A percentile compares a stretch with the other conserved stretches of the same genome.
Evolutionary conservation across 805 yeast species (phyloP).

Genomic region (Cyberlindnera euphorbiae): DNA sequence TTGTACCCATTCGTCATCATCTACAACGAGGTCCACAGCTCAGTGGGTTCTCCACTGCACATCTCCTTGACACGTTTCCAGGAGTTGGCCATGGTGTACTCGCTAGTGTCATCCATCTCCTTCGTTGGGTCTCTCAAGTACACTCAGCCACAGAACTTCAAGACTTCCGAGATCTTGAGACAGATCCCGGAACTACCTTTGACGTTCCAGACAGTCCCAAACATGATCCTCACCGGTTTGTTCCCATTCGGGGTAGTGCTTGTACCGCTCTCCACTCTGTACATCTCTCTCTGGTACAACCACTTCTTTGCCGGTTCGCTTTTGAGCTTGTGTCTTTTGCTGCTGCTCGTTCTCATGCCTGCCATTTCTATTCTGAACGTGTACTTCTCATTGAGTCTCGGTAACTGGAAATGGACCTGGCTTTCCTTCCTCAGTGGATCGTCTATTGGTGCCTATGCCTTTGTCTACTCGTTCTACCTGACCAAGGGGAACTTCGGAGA

Average conservation of each 20-base stretch:
- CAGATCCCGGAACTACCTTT: conserved; percentile 23
- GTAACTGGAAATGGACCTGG: conserved; percentile 31
- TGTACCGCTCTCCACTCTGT: conserved; percentile 25
- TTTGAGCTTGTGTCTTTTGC: conserved; percentile 15
- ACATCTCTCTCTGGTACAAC: conserved; percentile 26
- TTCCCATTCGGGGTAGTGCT: conserved; percentile 27
- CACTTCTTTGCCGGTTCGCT: conserved; percentile 20
- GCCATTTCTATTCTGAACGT: conserved; percentile 21
- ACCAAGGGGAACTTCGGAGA: conserved; percentile 28
- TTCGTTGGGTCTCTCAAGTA: conserved; percentile 13
- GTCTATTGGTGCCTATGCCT: conserved; percentile 24
- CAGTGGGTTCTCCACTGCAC: conserved; percentile 24
- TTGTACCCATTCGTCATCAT: conserved; percentile 7
- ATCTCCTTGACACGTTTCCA: too few relatives aligned
- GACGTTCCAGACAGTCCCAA: conserved; percentile 23
- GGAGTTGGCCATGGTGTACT: conserved; percentile 9
- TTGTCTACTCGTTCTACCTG: conserved; percentile 24
- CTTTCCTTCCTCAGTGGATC: conserved; percentile 23
- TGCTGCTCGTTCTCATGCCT: conserved; percentile 15
- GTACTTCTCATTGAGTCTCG: conserved; percentile 22
- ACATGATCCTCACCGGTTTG: conserved; percentile 25
- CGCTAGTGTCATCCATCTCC: conserved; percentile 8
- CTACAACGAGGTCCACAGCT: conserved; percentile 17
- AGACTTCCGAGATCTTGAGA: conserved; percentile 19
- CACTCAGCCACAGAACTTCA: conserved; percentile 6